A percentile compares a stretch with the other conserved stretches of the same genome.
Evolutionary conservation across 352 stramenopile genomes (phyloP).

Genomic region (Phytophthora tubulina): DNA sequence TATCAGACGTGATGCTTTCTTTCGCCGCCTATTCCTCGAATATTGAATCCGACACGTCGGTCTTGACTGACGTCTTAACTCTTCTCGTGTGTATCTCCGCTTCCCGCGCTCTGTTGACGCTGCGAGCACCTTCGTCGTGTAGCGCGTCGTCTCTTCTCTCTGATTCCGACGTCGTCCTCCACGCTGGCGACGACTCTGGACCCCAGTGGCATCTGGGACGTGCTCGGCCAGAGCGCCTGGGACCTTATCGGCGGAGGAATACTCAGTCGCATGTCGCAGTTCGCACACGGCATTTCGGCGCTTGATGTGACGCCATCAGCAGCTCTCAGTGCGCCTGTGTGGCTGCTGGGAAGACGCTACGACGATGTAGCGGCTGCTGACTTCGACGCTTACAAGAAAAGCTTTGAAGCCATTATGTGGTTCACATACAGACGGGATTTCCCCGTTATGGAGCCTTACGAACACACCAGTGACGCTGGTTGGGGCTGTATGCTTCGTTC

Average conservation of each 20-base stretch:
- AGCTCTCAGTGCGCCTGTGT: conserved; percentile 55
- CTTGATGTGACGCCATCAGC: conserved; percentile 58
- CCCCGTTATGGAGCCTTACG: conserved; percentile 87
- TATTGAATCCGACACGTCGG: conserved; percentile 14
- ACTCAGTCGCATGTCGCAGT: conserved; percentile 77
- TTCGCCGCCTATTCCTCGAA: conserved; percentile 19
- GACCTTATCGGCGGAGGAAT: conserved; percentile 55
- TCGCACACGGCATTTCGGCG: conserved; percentile 83
- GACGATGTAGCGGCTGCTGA: conserved; percentile 46
- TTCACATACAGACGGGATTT: conserved; percentile 93
- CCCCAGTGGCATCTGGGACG: conserved; percentile 31
- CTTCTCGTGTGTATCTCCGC: conserved; percentile 11
- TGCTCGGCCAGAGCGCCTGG: conserved; percentile 39
- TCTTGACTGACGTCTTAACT: not conserved
- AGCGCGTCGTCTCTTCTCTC: conserved; percentile 14
- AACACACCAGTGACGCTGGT: conserved; percentile 92
- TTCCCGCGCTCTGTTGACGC: not conserved
- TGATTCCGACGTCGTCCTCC: conserved; percentile 14
- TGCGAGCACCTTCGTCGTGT: conserved; percentile 18
- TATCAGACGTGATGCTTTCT: conserved; percentile 11
- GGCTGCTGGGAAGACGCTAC: conserved; percentile 55
- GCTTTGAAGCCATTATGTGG: conserved; percentile 84
- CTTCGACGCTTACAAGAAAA: conserved; percentile 60
- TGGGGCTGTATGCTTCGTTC: conserved; percentile 97
- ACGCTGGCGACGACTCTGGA: conserved; percentile 33